Evolutionary conservation across 306 rosid species (phyloP).

Genomic region (Echinosophora koreensis): DNA sequence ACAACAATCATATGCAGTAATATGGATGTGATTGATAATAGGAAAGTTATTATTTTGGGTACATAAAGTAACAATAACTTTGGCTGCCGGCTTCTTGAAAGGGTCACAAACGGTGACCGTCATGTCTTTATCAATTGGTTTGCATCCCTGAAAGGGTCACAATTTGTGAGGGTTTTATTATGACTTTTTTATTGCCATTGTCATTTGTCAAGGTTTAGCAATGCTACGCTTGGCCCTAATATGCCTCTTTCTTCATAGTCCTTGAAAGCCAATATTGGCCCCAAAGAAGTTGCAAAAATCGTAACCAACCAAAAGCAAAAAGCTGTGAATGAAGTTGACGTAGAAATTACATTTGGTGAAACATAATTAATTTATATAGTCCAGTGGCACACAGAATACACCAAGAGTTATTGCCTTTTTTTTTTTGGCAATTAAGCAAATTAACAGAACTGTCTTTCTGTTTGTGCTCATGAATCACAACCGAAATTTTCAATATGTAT

Average conservation of each 20-base stretch:
- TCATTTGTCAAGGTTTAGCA: neutral
- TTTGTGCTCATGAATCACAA: too few species aligned
- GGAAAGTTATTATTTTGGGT: neutral
- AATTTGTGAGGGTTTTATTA: neutral
- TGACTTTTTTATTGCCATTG: neutral
- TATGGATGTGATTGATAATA: neutral
- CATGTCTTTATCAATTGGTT: conserved; percentile 22
- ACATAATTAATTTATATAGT: neutral
- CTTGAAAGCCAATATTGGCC: conserved; percentile 12
- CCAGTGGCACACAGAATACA: neutral
- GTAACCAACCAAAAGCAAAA: neutral
- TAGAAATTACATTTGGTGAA: neutral
- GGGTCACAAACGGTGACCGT: conserved; percentile 16
- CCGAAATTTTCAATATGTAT: too few species aligned
- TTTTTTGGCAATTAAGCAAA: too few species aligned
- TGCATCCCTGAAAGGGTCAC: neutral
- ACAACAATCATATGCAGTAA: conserved; percentile 11
- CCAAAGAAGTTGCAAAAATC: neutral
- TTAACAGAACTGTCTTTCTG: too few species aligned
- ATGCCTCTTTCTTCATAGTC: neutral
- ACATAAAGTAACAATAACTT: neutral
- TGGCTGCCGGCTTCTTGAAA: conserved; percentile 54
- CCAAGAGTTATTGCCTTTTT: neutral
- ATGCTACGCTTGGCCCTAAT: neutral
- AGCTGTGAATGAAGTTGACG: too few species aligned